Base-by-base conservation (phyloP, 441 rosid genomes). In the Euphorbia corollata region DNA sequence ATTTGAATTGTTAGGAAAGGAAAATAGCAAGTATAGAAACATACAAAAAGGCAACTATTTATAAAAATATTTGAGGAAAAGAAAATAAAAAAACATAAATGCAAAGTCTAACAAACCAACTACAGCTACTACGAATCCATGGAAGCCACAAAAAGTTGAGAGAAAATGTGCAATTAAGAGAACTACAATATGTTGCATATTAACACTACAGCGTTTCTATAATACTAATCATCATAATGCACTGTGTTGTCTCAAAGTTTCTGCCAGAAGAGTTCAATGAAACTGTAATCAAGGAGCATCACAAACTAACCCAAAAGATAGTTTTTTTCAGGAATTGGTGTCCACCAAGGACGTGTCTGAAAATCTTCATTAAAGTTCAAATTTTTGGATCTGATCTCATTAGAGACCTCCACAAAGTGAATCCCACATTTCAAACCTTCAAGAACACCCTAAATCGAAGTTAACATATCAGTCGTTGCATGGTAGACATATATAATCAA, bases 281-380 rank as follows among this genome's bases (percentile, higher is more conserved):
- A 18, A 59, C 15, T 23, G 57, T 71, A 51, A 30, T 23, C 22
- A 3, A 27, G 70, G 59, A 60, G 48, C 30, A 55, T 41, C 51
- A 38, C 9, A 55, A 61, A 77, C 87, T 63, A 63, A 90, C 99
- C 98, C 77, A 88, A 79, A 24, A 95, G 86, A 80, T 87, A 83
- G 74, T 95, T 95, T 81, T 85, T 87, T 76, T 80, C 95, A 34
- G 93, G 78, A 77, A 77, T 77, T 77, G 98, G 99, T 19, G 97
- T 90, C 98, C 99, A 95, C 98, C 98, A 95, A 72, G 99, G 98
- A 56, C 97, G 84, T 63, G 93, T 79, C 72, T 84, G 86, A 70
- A 92, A 81, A 81, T 92, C 99, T 77, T 95, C 98, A 80, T 95
- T 90, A 75, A 86, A 87, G 70, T 84, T 85, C 81, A 90, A 72